phyloP scores from a whole-genome alignment of 371 early-diverging fungal genomes.

The Rhizopus delemar region DNA sequence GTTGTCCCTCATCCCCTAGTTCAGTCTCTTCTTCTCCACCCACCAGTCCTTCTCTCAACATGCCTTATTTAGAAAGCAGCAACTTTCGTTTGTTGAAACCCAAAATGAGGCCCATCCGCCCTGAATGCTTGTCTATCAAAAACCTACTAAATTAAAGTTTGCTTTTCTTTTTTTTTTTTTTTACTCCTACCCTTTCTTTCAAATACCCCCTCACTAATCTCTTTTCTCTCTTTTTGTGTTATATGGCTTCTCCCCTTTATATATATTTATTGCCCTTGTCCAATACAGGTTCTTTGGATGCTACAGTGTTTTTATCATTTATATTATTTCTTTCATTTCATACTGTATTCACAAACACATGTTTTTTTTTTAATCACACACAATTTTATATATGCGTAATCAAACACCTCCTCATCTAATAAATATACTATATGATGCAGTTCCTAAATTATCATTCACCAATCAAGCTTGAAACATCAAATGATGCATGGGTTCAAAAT shows the following conservation, averaged over 20 bases:
- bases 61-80: conserved; percentile 3
- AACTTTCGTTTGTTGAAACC: conserved; percentile 20
- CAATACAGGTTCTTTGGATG: conserved; percentile 14
- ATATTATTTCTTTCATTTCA: no score
- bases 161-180: background rate
- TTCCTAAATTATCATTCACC: no score
- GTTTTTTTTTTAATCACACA: background rate
- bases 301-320: no score
- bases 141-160: conserved; percentile 8
- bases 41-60: conserved; percentile 6
- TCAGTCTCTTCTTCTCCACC: background rate
- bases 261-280: background rate
- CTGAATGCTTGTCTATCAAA: conserved; percentile 16
- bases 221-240: background rate
- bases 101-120: conserved; percentile 7
- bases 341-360: background rate
- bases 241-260: background rate
- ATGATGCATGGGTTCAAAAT: no score
- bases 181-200: background rate
- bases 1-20: conserved; percentile 4
- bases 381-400: no score
- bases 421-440: no score
- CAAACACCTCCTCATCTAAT: no score
- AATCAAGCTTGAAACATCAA: no score
- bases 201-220: background rate